Conservation (phyloP, 441 rosid species). For the Gossypium lobatum region DNA sequence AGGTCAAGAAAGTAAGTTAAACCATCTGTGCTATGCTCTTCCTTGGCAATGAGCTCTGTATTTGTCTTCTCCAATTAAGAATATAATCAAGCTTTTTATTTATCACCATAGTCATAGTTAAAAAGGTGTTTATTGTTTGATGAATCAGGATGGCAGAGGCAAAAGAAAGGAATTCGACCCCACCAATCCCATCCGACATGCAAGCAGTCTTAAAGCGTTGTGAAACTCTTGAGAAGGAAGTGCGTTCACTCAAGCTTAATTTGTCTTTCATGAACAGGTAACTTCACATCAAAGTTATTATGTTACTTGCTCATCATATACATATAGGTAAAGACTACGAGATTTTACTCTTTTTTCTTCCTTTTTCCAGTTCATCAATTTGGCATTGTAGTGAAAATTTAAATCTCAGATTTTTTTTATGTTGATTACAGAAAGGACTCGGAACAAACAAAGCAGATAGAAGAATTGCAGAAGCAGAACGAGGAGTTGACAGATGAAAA, state of each 20-base stretch:
- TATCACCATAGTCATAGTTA: too few species aligned
- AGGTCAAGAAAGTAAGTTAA: conserved; percentile 61
- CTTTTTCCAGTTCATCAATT: too few species aligned
- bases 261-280: conserved; percentile 74
- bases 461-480: conserved; percentile 65
- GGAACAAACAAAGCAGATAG: conserved; percentile 69
- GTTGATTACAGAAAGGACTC: conserved; percentile 57
- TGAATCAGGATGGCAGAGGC: conserved; percentile 73
- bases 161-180: conserved; percentile 50
- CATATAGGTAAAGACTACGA: too few species aligned
- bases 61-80: neutral
- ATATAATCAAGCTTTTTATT: neutral
- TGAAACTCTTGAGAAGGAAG: conserved; percentile 76
- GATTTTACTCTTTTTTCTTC: too few species aligned
- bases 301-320: neutral
- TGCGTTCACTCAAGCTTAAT: conserved; percentile 66
- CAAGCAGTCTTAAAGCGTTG: conserved; percentile 54
- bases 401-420: too few species aligned
- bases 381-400: too few species aligned
- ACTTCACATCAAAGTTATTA: neutral
- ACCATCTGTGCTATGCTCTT: neutral
- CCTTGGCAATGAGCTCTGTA: neutral
- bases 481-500: conserved; percentile 55
- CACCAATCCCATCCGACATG: conserved; percentile 51
- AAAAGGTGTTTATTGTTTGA: neutral